Percentiles rank a stretch among this genome's conserved stretches.
Evolutionary conservation across 495 filamentous ascomycete genomes (phyloP).

Genomic region (Evernia prunastri): DNA sequence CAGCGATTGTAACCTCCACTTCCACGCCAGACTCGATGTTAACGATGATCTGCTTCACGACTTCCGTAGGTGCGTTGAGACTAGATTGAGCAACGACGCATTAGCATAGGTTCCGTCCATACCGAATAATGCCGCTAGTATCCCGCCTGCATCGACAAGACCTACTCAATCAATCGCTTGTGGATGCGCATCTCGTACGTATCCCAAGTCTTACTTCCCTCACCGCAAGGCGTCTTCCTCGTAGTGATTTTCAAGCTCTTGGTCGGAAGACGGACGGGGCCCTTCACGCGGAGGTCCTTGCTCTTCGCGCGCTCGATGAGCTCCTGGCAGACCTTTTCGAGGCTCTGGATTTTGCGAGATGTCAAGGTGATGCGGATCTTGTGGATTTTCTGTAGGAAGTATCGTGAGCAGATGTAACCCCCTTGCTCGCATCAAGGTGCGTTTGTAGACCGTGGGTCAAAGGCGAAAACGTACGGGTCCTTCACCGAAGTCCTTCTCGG

Average conservation of each 20-base stretch:
- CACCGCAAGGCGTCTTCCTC: constrained; percentile 94
- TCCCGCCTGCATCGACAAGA: constrained; percentile 21
- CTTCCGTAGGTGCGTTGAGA: constrained; percentile 94
- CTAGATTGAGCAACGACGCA: constrained; percentile 35
- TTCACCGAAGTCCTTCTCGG: constrained; percentile 85
- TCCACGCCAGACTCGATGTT: constrained; percentile 99
- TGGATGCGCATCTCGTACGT: constrained; percentile 98
- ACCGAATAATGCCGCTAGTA: background rate
- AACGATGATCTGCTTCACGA: constrained; percentile 99
- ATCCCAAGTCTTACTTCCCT: constrained; percentile 99
- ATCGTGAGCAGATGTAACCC: background rate
- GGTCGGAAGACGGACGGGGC: constrained; percentile 96
- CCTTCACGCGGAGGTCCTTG: constrained; percentile 98
- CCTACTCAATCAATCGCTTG: constrained; percentile 93
- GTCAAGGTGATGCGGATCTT: constrained; percentile 98
- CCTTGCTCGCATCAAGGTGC: background rate
- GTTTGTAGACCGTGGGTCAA: background rate
- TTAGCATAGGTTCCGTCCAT: background rate
- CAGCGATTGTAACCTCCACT: constrained; percentile 99
- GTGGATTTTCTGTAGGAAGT: constrained; percentile 69
- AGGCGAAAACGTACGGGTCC: constrained; percentile 54
- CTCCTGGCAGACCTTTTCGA: constrained; percentile 98
- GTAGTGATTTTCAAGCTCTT: constrained; percentile 95
- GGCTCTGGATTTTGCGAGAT: constrained; percentile 80
- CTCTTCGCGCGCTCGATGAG: constrained; percentile 97